Conservation (phyloP, 441 rosid species). For the Bocquillonia castaneifolia region DNA sequence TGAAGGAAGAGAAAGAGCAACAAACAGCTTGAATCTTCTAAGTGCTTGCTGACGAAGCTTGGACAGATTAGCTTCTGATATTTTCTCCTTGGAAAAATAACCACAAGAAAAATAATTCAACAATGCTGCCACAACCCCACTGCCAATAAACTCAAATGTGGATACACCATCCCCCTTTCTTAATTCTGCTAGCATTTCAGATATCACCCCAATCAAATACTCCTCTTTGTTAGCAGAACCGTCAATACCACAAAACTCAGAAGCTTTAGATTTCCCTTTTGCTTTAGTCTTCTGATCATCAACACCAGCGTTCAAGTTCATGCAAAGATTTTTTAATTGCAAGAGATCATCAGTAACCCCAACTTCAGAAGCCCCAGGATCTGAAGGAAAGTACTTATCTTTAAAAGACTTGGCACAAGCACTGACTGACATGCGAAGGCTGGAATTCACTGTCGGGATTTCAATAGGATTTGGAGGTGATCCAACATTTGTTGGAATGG, state of each 20-base stretch:
- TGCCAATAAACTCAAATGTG: conserved; percentile 96
- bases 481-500: conserved; percentile 50
- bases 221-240: conserved; percentile 72
- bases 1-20: conserved; percentile 71
- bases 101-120: conserved; percentile 92
- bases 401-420: conserved; percentile 88
- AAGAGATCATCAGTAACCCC: conserved; percentile 97
- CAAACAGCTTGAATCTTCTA: conserved; percentile 73
- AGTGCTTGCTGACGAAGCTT: conserved; percentile 88
- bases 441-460: conserved; percentile 62
- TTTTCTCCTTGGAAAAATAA: conserved; percentile 70
- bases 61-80: conserved; percentile 66
- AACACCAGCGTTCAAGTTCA: conserved; percentile 66
- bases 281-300: conserved; percentile 86
- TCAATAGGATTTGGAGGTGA: conserved; percentile 65
- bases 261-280: conserved; percentile 86
- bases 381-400: conserved; percentile 78
- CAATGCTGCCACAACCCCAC: conserved; percentile 96
- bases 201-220: conserved; percentile 65
- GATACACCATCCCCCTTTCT: conserved; percentile 98
- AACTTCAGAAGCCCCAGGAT: conserved; percentile 67
- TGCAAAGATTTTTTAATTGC: conserved; percentile 78
- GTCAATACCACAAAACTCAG: conserved; percentile 53
- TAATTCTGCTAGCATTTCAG: conserved; percentile 84
- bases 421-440: conserved; percentile 68